Evolutionary conservation across 768 basidiomycete genomes (phyloP).

Genomic region (Sistotremastrum suecicum): DNA sequence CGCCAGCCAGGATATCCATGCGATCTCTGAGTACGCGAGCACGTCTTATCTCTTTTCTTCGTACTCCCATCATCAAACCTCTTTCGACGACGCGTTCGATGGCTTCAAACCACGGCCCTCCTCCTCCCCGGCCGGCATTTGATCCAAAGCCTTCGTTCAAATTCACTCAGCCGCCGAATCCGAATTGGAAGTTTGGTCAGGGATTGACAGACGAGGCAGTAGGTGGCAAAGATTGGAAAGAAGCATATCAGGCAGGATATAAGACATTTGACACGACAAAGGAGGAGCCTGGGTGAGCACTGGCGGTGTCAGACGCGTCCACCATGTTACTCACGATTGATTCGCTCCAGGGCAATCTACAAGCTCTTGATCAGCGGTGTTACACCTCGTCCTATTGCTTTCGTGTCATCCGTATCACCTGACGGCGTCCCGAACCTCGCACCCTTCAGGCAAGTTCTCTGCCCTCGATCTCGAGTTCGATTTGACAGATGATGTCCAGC

Average conservation of each 20-base stretch:
- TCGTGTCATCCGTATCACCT: constrained; percentile 44
- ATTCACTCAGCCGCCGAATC: constrained; percentile 24
- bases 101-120: no score
- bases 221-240: constrained; percentile 15
- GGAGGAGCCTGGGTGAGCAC: constrained; percentile 17
- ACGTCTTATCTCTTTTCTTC: no score
- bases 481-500: constrained; percentile 19
- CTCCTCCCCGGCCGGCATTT: no score
- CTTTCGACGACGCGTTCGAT: no score
- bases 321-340: constrained; percentile 6
- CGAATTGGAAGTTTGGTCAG: constrained; percentile 29
- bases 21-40: no score
- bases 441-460: constrained; percentile 39
- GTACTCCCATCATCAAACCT: no score
- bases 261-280: constrained; percentile 28
- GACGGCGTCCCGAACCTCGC: constrained; percentile 45
- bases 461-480: neutral
- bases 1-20: no score
- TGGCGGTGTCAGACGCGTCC: constrained; percentile 7
- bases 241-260: constrained; percentile 21
- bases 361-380: constrained; percentile 42
- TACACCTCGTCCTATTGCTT: constrained; percentile 52
- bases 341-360: constrained; percentile 23
- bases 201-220: constrained; percentile 13
- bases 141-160: constrained; percentile 14